These are phyloP conservation scores for Pecoramyces ruminantium DNA, from an alignment of 192 early-diverging fungal genomes.

Conservation along the genomic window DNA sequence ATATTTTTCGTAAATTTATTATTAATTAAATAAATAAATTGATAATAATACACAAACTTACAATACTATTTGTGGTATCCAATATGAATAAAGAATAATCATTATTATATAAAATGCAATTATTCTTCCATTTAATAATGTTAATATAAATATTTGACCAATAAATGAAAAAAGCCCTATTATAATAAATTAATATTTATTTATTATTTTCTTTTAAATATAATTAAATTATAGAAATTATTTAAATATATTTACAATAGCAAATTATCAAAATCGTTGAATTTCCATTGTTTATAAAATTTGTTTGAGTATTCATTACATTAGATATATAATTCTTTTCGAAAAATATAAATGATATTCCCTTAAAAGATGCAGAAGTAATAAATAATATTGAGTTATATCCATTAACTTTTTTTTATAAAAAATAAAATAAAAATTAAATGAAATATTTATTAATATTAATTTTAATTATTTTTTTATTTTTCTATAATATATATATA, in stretches of 20 bases:
- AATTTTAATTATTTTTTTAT: no score
- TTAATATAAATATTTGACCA: background rate
- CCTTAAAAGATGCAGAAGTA: background rate
- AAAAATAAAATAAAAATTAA: no score
- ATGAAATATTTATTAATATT: no score
- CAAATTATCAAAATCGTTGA: background rate
- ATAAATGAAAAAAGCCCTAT: background rate
- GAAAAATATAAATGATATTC: background rate
- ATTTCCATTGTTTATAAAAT: background rate
- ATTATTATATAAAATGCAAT: background rate
- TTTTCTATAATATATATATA: no score
- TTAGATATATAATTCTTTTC: background rate
- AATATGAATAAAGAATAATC: background rate
- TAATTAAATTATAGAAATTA: no score
- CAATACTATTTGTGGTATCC: background rate
- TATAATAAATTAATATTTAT: background rate
- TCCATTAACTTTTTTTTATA: background rate
- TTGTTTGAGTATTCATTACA: background rate
- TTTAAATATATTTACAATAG: background rate
- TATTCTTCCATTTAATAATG: background rate
- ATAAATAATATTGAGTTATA: background rate
- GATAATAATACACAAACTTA: no score
- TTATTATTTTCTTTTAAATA: no score
- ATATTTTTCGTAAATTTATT: no score
- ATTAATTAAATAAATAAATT: no score